Base-by-base conservation (phyloP, 2,329 filamentous ascomycete genomes). In the Aschersonia sp. region DNA sequence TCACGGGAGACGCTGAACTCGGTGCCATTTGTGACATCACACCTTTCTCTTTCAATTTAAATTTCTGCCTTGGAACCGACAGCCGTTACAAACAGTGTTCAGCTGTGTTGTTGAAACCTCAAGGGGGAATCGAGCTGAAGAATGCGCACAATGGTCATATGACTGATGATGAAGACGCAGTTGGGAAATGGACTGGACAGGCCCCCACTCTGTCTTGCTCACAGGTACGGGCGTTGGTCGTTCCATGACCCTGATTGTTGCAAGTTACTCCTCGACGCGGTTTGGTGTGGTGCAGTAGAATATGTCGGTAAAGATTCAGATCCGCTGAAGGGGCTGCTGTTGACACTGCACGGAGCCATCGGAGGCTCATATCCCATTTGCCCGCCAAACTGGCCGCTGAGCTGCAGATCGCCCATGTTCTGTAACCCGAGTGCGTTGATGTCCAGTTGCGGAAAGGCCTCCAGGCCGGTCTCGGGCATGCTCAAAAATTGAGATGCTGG, bases 321-420 rank as follows among this genome's bases (percentile, higher is more conserved):
- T 5, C 60, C 63, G 44, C 60, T 61, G 42, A 63, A 67, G 4
- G 63, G 62, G 49, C 62, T 65, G n/a, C 56, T 59, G 46, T 61
- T 58, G 10, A 56, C 57, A 43, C 59, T 63, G 32, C 58, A 57
- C n/a, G 59, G 56, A 37, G 58, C 56, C 47, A 63, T 55, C 46
- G 62, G 59, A 35, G 56, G 51, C 8, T 61, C 60, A 46, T 62
- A 64, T 11, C 50, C 53, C 53, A 65, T 37, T 29, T 45, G 45
- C 5, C 32, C 33, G 10, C 42, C 42, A 30, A 51, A 51, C 37
- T 59, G 60, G 10, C 56, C 49, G 10, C 48, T 53, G 53, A 63
- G 58, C 14, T 51, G 52, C 33, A 53, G 53, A 6, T 46, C 52
- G 6, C 53, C 46, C 8, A 54, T 53, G 43, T 54, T 57, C 33